Evolutionary conservation across 2,329 filamentous ascomycete genomes (phyloP).

Genomic region (Calonectria naviculata): DNA sequence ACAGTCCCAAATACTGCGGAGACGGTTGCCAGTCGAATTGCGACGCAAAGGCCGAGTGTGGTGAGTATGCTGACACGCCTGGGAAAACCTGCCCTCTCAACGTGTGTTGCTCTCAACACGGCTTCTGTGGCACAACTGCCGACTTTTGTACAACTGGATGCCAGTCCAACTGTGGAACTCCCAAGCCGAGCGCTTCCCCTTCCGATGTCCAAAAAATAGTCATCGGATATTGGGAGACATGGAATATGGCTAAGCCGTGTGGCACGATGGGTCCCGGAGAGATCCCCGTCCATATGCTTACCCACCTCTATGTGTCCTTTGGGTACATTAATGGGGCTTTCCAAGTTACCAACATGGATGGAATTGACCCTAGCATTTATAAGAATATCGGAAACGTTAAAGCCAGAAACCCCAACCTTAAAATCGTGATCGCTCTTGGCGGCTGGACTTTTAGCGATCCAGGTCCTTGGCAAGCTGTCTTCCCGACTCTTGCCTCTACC

Average conservation of each 20-base stretch:
- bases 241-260: conserved; percentile 20
- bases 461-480: conserved; percentile 31
- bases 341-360: conserved; percentile 43
- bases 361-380: conserved; percentile 18
- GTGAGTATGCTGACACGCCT: conserved; percentile 28
- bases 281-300: conserved; percentile 31
- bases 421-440: conserved; percentile 50
- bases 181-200: neutral
- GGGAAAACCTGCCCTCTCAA: conserved; percentile 49
- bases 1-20: neutral
- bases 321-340: conserved; percentile 45
- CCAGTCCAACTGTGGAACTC: conserved; percentile 30
- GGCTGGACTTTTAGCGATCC: conserved; percentile 52
- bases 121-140: conserved; percentile 1
- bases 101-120: conserved; percentile 40
- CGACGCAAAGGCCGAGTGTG: neutral
- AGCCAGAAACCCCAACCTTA: conserved; percentile 34
- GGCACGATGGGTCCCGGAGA: conserved; percentile 7
- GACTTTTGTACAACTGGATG: conserved; percentile 21
- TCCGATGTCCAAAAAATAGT: conserved; percentile 32
- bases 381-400: conserved; percentile 45
- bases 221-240: conserved; percentile 49
- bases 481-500: conserved; percentile 35
- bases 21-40: neutral
- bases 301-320: conserved; percentile 48